Evolutionary conservation across 179 eudicot genomes (phyloP), one percentile per base, ranked within the genome.

Genomic region (Pouteria campechiana): DNA sequence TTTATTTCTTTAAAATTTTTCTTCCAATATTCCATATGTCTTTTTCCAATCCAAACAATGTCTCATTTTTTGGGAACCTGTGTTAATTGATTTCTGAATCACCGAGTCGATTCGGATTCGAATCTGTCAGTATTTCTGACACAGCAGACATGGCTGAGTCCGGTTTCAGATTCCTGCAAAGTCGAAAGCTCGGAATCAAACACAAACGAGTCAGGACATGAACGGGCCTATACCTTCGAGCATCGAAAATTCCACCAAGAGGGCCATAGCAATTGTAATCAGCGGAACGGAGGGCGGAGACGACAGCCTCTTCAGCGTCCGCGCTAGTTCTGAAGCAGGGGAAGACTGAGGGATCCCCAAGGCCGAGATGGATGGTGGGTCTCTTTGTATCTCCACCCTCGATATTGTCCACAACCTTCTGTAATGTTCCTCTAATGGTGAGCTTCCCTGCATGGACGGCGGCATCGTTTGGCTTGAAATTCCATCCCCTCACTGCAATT

Each of bases 211-310:
- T n/a, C n/a, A n/a, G n/a, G n/a, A n/a, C n/a, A n/a, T n/a, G n/a
- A n/a, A n/a, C n/a, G n/a, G n/a, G n/a, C n/a, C n/a, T n/a, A n/a
- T 46, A 75, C 82, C 58, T 64, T 27, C 75, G 50, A 0, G 83
- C 70, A 0, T 65, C 54, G 10, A 37, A 61, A 31, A 64, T n/a
- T 5, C 83, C 83, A 32, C 27, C 46, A 25, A 53, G 11, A 6
- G 68, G 51, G 28, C 65, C 10, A 42, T 69, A 69, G 31, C 76
- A 54, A 38, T 76, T 65, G 58, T 68, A 66, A 5, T 66, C 37
- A 24, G 48, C 79, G 19, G 83, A 69, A 3, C 63, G 61, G 6
- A 76, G 20, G 34, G 79, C 65, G 27, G 54, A 58, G 11, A 32
- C 28, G 17, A 76, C 27, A 39, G 83, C 83, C 20, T 76, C 65